Evolutionary conservation across 345 rosid genomes (phyloP).

Genomic region (Gossypium sturtianum): DNA sequence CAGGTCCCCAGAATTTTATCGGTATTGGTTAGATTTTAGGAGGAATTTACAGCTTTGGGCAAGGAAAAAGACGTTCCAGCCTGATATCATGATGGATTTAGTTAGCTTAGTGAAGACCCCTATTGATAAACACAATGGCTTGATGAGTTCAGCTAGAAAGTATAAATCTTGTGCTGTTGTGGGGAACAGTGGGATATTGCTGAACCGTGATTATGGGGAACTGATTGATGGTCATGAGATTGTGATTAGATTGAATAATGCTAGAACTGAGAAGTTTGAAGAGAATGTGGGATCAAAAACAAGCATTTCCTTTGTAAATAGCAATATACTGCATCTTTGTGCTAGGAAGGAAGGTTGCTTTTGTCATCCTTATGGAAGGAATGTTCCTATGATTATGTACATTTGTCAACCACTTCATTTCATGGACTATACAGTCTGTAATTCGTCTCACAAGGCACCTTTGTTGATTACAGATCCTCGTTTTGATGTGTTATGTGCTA

Average conservation of each 20-base stretch:
- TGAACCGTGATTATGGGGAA: constrained; percentile 45
- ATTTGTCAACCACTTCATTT: constrained; percentile 83
- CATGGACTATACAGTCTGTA: constrained; percentile 71
- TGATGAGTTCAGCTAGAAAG: constrained; percentile 26
- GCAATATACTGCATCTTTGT: constrained; percentile 80
- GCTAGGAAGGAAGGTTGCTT: constrained; percentile 51
- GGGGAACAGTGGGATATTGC: constrained; percentile 83
- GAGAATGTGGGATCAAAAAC: constrained; percentile 69
- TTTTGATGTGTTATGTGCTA: constrained; percentile 66
- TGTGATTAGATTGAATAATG: constrained; percentile 87
- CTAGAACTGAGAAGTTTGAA: constrained; percentile 46
- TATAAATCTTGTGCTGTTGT: constrained; percentile 85
- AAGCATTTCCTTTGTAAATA: constrained; percentile 68
- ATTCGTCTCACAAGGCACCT: constrained; percentile 49
- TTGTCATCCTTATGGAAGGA: constrained; percentile 78
- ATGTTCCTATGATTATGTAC: constrained; percentile 68
- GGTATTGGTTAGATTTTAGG: constrained; percentile 67
- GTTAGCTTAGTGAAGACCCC: constrained; percentile 49
- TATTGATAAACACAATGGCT: constrained; percentile 44
- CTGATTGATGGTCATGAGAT: constrained; percentile 77
- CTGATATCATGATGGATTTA: constrained; percentile 60
- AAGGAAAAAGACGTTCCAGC: constrained; percentile 46
- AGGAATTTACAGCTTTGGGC: constrained; percentile 57
- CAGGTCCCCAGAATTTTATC: constrained; percentile 54
- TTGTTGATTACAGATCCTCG: constrained; percentile 71